Conservation (phyloP, 2,329 filamentous ascomycete species). For the Orbilia ellipsospora region DNA sequence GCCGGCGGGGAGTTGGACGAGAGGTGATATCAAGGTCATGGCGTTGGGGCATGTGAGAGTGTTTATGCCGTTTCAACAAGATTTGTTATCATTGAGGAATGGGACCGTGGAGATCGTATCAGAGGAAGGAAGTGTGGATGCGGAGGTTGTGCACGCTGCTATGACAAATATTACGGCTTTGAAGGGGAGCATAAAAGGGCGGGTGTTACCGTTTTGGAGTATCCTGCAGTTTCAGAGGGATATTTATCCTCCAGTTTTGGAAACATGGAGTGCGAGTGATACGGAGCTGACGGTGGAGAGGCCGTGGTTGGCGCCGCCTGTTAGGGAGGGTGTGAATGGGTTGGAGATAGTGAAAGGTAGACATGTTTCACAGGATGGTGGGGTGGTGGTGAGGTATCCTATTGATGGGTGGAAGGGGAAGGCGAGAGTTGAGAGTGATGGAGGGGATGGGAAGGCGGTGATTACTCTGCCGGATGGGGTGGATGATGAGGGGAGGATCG, state of each 20-base stretch:
- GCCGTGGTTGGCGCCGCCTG: neutral
- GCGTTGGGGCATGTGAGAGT: neutral
- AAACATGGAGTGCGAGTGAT: slow-evolving; percentile 2
- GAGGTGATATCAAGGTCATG: neutral
- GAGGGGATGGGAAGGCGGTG: neutral
- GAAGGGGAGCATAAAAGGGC: neutral
- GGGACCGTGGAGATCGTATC: neutral
- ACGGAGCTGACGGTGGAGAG: neutral
- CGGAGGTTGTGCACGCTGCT: neutral
- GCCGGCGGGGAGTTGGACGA: slow-evolving; percentile 9
- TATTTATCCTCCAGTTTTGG: neutral
- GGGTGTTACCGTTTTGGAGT: slow-evolving; percentile 17
- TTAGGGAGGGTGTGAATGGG: slow-evolving; percentile 5
- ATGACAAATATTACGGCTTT: slow-evolving; percentile 10
- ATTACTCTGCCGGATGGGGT: slow-evolving; percentile 3
- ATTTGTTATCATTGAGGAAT: slow-evolving; percentile 4
- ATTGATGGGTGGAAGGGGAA: slow-evolving; percentile 18
- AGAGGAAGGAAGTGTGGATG: neutral
- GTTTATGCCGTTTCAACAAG: neutral
- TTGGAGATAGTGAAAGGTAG: neutral
- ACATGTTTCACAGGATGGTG: slow-evolving; percentile 7
- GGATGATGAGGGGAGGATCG: neutral
- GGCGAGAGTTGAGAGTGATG: slow-evolving; percentile 12
- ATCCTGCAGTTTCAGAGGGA: neutral
- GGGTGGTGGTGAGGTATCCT: slow-evolving; percentile 12